Evolutionary conservation across 192 early-diverging fungal species (phyloP).

Genomic region (Coemansia sp.): DNA sequence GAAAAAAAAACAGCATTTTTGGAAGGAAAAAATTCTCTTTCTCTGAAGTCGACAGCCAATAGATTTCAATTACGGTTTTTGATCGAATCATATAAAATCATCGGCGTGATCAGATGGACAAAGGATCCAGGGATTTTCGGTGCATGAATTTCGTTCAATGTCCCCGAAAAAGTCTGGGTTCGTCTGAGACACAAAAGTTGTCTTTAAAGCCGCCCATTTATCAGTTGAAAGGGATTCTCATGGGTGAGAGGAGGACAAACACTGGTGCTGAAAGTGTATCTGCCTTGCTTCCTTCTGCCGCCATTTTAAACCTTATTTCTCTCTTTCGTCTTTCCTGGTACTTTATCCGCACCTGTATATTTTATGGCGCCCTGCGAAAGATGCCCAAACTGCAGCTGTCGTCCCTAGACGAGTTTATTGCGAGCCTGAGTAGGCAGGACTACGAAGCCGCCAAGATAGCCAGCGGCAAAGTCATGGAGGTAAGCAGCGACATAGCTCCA

Average conservation of each 20-base stretch:
- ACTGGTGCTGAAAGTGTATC: background rate
- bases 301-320: background rate
- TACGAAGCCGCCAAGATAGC: constrained; percentile 51
- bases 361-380: constrained; percentile 16
- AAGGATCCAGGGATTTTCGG: background rate
- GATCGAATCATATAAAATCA: background rate
- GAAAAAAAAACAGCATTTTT: background rate
- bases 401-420: constrained; percentile 45
- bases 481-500: constrained; percentile 9
- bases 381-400: constrained; percentile 49
- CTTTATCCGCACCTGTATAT: constrained; percentile 3
- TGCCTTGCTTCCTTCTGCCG: background rate
- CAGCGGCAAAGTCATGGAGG: constrained; percentile 54
- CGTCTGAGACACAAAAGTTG: too few relatives aligned
- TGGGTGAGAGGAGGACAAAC: background rate
- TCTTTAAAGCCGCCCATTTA: too few relatives aligned
- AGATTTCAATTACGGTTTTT: too few relatives aligned
- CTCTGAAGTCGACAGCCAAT: too few relatives aligned
- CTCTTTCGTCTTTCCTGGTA: background rate
- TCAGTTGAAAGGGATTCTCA: background rate
- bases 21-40: background rate
- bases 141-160: too few relatives aligned
- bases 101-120: background rate
- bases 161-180: too few relatives aligned
- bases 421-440: constrained; percentile 46